Percentiles rank a stretch among this genome's conserved stretches.
Conservation (phyloP, 805 yeast species). For the Candida pseudofarinosa region DNA sequence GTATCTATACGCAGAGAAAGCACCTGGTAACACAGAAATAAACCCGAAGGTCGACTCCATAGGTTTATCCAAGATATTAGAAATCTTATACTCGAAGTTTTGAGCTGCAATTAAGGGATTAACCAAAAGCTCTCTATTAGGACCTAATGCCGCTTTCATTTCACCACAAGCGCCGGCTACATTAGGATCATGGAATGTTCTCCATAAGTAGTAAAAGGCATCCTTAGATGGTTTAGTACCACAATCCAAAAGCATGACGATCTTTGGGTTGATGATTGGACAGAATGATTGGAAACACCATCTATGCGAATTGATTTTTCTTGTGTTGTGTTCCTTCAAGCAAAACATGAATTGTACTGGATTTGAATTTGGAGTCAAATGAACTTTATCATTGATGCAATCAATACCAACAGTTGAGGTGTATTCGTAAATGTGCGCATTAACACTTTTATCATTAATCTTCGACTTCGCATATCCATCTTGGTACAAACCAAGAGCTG, state of each 20-base stretch:
- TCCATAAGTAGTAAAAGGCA: conserved; percentile 87
- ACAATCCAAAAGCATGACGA: conserved; percentile 83
- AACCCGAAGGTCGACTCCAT: conserved; percentile 94
- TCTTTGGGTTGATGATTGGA: conserved; percentile 73
- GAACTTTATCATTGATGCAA: conserved; percentile 59
- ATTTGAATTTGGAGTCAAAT: conserved; percentile 59
- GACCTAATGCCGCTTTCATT: conserved; percentile 81
- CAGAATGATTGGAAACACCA: conserved; percentile 97
- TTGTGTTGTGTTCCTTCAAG: conserved; percentile 81
- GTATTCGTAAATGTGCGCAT: conserved; percentile 88
- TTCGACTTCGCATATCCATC: conserved; percentile 93
- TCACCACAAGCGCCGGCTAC: conserved; percentile 99
- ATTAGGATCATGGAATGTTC: conserved; percentile 69
- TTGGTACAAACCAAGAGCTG: conserved; percentile 87
- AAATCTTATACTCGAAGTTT: conserved; percentile 93
- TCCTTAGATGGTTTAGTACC: conserved; percentile 89
- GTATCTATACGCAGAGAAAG: conserved; percentile 90
- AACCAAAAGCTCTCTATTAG: conserved; percentile 41
- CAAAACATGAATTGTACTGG: conserved; percentile 91
- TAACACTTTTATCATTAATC: conserved; percentile 77
- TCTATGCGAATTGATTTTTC: conserved; percentile 91
- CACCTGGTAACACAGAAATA: conserved; percentile 93
- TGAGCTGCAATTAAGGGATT: conserved; percentile 96
- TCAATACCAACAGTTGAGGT: conserved; percentile 88
- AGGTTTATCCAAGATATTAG: conserved; percentile 92